Evolutionary conservation across 495 filamentous ascomycete genomes (phyloP).

Genomic region (Oidiodendron maius): DNA sequence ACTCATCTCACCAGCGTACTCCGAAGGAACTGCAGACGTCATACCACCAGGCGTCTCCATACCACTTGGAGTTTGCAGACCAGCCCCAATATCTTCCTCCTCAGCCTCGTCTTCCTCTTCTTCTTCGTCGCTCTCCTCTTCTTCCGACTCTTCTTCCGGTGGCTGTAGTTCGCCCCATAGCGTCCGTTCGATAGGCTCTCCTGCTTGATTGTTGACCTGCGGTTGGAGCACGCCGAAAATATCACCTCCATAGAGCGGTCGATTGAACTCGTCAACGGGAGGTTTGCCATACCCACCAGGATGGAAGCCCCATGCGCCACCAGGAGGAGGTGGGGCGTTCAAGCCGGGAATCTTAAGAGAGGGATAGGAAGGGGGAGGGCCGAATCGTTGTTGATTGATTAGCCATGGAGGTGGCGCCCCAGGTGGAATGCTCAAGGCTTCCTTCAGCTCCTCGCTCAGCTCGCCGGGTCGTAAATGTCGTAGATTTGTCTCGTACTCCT

Average conservation of each 20-base stretch:
- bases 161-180: conserved; percentile 93
- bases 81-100: conserved; percentile 50
- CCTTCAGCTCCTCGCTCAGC: conserved; percentile 81
- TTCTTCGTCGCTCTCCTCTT: conserved; percentile 65
- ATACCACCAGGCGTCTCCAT: conserved; percentile 78
- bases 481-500: conserved; percentile 95
- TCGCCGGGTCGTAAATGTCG: conserved; percentile 86
- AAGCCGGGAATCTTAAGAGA: conserved; percentile 88
- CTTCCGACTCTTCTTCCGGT: conserved; percentile 74
- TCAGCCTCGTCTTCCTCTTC: conserved; percentile 72
- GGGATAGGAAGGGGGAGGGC: conserved; percentile 89
- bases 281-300: conserved; percentile 96
- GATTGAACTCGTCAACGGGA: conserved; percentile 84
- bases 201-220: conserved; percentile 44
- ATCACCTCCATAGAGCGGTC: conserved; percentile 87
- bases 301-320: conserved; percentile 92
- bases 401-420: conserved; percentile 95
- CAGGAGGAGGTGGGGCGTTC: conserved; percentile 91
- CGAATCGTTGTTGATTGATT: conserved; percentile 91
- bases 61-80: conserved; percentile 68
- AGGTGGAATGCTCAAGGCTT: conserved; percentile 89
- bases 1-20: conserved; percentile 61
- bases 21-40: conserved; percentile 70
- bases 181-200: conserved; percentile 80
- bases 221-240: conserved; percentile 79